Conservation (phyloP, 2,329 filamentous ascomycete genomes). For the Epichloe gansuensis region DNA sequence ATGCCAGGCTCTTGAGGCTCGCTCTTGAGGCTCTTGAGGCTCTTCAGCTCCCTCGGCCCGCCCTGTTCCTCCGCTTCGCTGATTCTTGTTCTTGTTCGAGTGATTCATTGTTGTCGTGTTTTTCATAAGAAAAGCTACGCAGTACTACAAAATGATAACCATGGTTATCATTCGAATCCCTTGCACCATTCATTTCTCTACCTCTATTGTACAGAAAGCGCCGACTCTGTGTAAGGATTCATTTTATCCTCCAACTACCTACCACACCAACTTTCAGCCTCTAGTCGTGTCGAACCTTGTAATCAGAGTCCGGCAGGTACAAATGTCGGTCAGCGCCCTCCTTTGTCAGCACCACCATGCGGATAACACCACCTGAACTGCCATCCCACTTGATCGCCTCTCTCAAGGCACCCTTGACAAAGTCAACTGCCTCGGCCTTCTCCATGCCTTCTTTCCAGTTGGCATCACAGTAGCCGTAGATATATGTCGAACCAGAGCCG, state of each 20-base stretch:
- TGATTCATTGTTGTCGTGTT: not conserved
- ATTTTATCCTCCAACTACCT: not conserved
- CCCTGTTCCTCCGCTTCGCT: not conserved
- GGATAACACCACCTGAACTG: conserved; percentile 94
- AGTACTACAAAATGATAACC: not conserved
- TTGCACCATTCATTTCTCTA: not conserved
- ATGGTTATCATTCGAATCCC: not conserved
- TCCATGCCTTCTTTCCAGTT: conserved; percentile 95
- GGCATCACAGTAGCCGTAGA: conserved; percentile 96
- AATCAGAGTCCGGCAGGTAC: conserved; percentile 87
- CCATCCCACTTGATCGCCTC: conserved; percentile 99
- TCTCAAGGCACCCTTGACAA: conserved; percentile 80
- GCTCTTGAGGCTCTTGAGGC: not conserved
- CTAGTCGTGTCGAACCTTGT: conserved; percentile 59
- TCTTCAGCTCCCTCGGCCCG: conserved; percentile 1
- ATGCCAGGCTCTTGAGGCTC: not conserved
- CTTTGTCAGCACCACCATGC: conserved; percentile 90
- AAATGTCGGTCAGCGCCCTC: conserved; percentile 85
- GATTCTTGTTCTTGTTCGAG: not conserved
- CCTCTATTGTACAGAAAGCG: conserved; percentile 2
- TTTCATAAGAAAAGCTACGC: not conserved
- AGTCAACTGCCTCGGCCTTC: conserved; percentile 77
- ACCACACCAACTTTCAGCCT: conserved; percentile 13
- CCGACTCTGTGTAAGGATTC: not conserved
- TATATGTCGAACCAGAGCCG: conserved; percentile 95